Evolutionary conservation across 2,329 filamentous ascomycete species (phyloP).

Genomic region (Phoma sp.): DNA sequence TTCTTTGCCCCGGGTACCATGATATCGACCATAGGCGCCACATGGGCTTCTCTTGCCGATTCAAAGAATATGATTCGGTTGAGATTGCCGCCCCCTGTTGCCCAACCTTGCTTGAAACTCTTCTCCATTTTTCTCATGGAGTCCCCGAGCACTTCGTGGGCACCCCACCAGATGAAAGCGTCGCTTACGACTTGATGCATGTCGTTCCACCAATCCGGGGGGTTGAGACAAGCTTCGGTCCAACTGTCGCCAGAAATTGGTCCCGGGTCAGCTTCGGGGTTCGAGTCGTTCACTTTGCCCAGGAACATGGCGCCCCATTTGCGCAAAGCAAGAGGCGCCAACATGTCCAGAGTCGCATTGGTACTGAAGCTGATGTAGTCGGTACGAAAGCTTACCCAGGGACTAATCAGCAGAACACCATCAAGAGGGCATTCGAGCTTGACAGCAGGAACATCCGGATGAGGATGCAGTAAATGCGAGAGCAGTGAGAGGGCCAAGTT

Average conservation of each 20-base stretch:
- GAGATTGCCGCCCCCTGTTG: constrained; percentile 20
- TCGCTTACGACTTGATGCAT: constrained; percentile 16
- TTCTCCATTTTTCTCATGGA: constrained; percentile 17
- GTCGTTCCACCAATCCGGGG: constrained; percentile 17
- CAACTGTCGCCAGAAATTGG: constrained; percentile 21
- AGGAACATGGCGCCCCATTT: constrained; percentile 28
- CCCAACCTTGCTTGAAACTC: constrained; percentile 24
- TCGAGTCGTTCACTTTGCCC: constrained; percentile 10
- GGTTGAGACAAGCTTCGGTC: constrained; percentile 21
- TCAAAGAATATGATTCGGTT: constrained; percentile 18
- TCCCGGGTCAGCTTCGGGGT: constrained; percentile 20
- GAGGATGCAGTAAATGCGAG: constrained; percentile 34
- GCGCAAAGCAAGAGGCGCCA: constrained; percentile 9
- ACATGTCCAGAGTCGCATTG: constrained; percentile 20
- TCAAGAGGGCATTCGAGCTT: constrained; percentile 18
- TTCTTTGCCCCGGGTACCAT: constrained; percentile 18
- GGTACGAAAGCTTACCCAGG: constrained; percentile 24
- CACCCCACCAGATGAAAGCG: constrained; percentile 18
- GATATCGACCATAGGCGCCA: constrained; percentile 27
- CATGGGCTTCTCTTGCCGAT: constrained; percentile 23
- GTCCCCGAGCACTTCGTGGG: constrained; percentile 21
- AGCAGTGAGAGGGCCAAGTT: constrained; percentile 28
- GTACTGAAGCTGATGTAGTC: constrained; percentile 21
- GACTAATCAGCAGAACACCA: constrained; percentile 23
- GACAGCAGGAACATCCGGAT: constrained; percentile 23